Evolutionary conservation across 2,329 filamentous ascomycete species (phyloP).

Genomic region (Malbranchea zuffiana): DNA sequence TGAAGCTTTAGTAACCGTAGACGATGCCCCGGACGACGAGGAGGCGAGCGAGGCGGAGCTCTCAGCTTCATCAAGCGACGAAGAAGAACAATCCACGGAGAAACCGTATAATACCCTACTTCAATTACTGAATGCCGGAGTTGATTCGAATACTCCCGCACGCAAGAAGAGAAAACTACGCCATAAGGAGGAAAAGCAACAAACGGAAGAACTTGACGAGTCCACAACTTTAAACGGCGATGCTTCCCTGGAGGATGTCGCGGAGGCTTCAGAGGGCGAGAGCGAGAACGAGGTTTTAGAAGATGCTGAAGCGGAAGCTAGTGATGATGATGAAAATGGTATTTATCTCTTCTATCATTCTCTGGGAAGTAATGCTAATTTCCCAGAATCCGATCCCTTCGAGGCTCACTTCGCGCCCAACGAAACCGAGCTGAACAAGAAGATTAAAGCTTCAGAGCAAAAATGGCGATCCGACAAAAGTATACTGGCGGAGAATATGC

Average conservation of each 20-base stretch:
- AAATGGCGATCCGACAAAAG: constrained; percentile 40
- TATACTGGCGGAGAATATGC: constrained; percentile 24
- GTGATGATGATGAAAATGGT: constrained; percentile 25
- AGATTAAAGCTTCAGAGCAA: constrained; percentile 37
- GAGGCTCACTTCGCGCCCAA: constrained; percentile 69
- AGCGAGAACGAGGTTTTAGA: constrained; percentile 22
- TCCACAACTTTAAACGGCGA: constrained; percentile 33
- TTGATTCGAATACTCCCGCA: constrained; percentile 34
- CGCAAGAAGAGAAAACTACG: constrained; percentile 45
- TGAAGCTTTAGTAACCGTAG: background rate
- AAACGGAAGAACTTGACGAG: constrained; percentile 18
- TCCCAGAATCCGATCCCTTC: constrained; percentile 53
- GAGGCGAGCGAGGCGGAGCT: constrained; percentile 20
- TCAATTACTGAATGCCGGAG: constrained; percentile 41
- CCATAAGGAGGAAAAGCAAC: constrained; percentile 13
- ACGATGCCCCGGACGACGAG: constrained; percentile 12
- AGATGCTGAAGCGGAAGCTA: constrained; percentile 13
- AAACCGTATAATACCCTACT: constrained; percentile 48
- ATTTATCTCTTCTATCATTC: constrained; percentile 12
- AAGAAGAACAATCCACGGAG: constrained; percentile 31
- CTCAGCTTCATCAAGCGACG: constrained; percentile 27
- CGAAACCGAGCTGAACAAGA: constrained; percentile 46
- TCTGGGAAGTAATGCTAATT: background rate
- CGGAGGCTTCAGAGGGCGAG: constrained; percentile 37
- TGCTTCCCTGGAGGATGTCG: constrained; percentile 31